A percentile compares a stretch with the other conserved stretches of the same genome.
phyloP scores from a whole-genome alignment of 352 stramenopile genomes.

The Globisporangium ultimum region DNA sequence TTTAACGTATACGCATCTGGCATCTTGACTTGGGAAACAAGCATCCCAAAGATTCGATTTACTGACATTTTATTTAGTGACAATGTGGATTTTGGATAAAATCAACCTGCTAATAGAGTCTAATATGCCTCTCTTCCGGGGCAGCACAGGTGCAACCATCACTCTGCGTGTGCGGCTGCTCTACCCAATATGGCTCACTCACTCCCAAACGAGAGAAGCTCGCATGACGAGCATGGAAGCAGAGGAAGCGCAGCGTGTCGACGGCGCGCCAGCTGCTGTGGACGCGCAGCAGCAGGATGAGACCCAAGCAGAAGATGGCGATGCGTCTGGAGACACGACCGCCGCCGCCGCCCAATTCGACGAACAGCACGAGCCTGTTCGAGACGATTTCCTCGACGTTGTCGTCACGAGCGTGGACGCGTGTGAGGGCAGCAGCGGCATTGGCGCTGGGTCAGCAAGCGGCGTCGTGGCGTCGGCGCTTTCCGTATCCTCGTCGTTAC shows the following conservation, averaged over 20 bases:
- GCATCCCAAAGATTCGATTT: no score
- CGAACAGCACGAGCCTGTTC: constrained; percentile 14
- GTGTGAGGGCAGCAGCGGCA: constrained; percentile 6
- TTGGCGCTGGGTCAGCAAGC: constrained; percentile 13
- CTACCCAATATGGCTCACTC: no score
- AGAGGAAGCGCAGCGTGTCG: no score
- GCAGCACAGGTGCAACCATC: no score
- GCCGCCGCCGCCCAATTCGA: constrained; percentile 1
- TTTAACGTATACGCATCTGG: background rate
- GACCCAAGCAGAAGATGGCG: background rate
- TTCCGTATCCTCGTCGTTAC: constrained; percentile 23
- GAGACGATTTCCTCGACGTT: constrained; percentile 44
- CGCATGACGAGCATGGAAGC: no score
- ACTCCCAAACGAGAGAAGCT: no score
- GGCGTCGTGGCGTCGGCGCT: constrained; percentile 40
- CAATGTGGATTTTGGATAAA: background rate
- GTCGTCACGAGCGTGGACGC: constrained; percentile 65
- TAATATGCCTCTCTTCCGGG: no score
- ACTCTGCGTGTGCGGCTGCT: no score
- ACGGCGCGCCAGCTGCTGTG: no score
- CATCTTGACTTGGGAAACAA: no score
- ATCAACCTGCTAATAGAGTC: no score
- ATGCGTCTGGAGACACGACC: no score
- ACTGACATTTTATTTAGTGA: background rate
- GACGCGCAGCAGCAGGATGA: background rate